Conservation (phyloP, 2,329 filamentous ascomycete species). For the Fusarium guadeloupense region DNA sequence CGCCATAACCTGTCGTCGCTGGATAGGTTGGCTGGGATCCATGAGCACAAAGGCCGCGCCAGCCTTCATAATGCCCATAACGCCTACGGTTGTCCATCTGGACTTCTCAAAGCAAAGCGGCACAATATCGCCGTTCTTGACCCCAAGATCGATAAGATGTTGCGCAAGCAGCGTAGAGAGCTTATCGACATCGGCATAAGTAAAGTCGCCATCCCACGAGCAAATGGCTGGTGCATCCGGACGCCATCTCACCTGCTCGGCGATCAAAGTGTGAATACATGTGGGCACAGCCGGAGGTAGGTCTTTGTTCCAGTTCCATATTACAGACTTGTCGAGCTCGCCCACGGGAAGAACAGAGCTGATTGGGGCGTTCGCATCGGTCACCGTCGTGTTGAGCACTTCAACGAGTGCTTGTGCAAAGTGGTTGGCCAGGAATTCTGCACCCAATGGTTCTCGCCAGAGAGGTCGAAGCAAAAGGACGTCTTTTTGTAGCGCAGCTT, state of each 20-base stretch:
- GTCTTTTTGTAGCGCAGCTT: constrained; percentile 28
- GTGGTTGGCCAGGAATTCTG: constrained; percentile 39
- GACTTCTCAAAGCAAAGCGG: constrained; percentile 49
- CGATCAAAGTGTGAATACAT: constrained; percentile 41
- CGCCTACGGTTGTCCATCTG: constrained; percentile 42
- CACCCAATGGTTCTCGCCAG: constrained; percentile 40
- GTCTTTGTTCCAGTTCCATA: constrained; percentile 41
- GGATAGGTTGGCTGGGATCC: constrained; percentile 42
- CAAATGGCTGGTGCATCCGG: constrained; percentile 42
- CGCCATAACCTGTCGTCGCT: constrained; percentile 38
- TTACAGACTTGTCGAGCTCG: constrained; percentile 34
- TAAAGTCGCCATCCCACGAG: constrained; percentile 47
- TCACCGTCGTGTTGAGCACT: constrained; percentile 38
- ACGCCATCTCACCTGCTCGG: constrained; percentile 34
- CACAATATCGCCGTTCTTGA: constrained; percentile 42
- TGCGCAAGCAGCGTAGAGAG: constrained; percentile 38
- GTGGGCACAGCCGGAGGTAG: constrained; percentile 22
- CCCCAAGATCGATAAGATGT: constrained; percentile 34
- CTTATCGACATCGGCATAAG: constrained; percentile 40
- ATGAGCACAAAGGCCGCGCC: constrained; percentile 48
- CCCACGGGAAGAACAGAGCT: constrained; percentile 32
- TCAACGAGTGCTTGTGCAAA: constrained; percentile 35
- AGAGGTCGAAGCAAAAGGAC: constrained; percentile 32
- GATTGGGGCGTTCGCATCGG: constrained; percentile 11
- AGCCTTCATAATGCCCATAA: constrained; percentile 47